Base-by-base conservation (phyloP, 1,284 basidiomycete species). In the Boletus calvinii region DNA sequence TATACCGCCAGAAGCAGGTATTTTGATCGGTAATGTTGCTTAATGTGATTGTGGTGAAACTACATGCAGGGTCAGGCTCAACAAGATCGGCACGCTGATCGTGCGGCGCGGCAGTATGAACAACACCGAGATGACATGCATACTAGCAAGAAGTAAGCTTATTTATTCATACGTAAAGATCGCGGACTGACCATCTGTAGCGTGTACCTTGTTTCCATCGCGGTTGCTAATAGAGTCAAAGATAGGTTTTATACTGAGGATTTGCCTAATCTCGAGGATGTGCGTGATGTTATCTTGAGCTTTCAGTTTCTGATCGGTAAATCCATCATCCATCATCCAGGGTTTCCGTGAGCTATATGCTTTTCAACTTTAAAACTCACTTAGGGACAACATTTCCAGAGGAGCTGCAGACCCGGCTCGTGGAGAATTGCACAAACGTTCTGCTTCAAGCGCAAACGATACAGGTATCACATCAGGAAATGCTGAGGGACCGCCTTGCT, bases 1-100 rank as follows among this genome's bases (percentile, higher is more conserved):
- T 75, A 20, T 79, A 81, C 60, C 82, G 86, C 40, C 84, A 87
- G 72, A 91, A 90, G 69, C 88, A 91, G 79, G 89, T 83, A 64
- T 53, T 48, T 49, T 43, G 10, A 24, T 49, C 34, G 12, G 4
- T 15, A 30, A 52, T 43, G 48, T 46, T 54, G 20, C 12, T 11
- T 35, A 13, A 9, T 45, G 22, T 41, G 38, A 46, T 52, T 32
- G 20, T 40, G 22, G 29, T 54, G 37, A 54, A 51, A 20, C 29
- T 26, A 5, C 40, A 20, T 17, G 7, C 59, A 89, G 87, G 80
- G 77, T 52, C 81, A 84, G 50, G 79, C 81, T 39, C 75, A 76
- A 39, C 87, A 88, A 63, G 90, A 92, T 63, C 81, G 78, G 45
- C 89, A 92, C 56, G 84, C 85, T 20, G 87, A 87, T 47, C 79